Evolutionary conservation across 345 rosid genomes (phyloP).

Genomic region (Populus davidiana): DNA sequence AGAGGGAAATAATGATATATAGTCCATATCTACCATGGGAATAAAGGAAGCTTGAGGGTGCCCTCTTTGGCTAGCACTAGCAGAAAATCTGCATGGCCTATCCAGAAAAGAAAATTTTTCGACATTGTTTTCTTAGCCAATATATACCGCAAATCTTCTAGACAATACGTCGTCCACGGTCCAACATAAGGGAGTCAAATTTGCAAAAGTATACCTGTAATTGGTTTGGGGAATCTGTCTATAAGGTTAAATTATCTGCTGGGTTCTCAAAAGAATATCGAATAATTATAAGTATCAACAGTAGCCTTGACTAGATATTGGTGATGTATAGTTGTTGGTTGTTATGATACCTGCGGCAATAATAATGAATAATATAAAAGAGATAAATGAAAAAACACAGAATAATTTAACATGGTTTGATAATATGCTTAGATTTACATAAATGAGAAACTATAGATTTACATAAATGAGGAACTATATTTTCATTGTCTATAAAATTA

Average conservation of each 20-base stretch:
- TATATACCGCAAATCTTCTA: slow-evolving; percentile 7
- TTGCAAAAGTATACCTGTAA: neutral
- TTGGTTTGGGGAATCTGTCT: slow-evolving; percentile 12
- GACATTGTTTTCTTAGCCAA: neutral
- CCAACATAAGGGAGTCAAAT: slow-evolving; percentile 15
- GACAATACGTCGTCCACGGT: slow-evolving; percentile 7
- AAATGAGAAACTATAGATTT: too few species aligned
- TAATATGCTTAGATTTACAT: too few species aligned
- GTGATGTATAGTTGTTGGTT: neutral
- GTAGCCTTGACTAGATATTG: neutral
- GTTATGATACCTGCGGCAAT: too few species aligned
- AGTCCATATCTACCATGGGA: slow-evolving; percentile 31
- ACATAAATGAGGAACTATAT: too few species aligned
- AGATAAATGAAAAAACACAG: too few species aligned
- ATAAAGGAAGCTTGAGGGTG: slow-evolving; percentile 20
- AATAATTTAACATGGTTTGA: too few species aligned
- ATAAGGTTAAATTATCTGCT: neutral
- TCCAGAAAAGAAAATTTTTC: neutral
- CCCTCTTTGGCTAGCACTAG: neutral
- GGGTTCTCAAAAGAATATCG: neutral
- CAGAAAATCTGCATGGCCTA: slow-evolving; percentile 5
- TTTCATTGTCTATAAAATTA: too few species aligned
- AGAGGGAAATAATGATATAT: neutral
- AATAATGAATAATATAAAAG: too few species aligned
- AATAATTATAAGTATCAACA: neutral